These are phyloP conservation scores for Talaromyces islandicus DNA, from an alignment of 2,329 filamentous ascomycete species.

Conservation along the genomic window DNA sequence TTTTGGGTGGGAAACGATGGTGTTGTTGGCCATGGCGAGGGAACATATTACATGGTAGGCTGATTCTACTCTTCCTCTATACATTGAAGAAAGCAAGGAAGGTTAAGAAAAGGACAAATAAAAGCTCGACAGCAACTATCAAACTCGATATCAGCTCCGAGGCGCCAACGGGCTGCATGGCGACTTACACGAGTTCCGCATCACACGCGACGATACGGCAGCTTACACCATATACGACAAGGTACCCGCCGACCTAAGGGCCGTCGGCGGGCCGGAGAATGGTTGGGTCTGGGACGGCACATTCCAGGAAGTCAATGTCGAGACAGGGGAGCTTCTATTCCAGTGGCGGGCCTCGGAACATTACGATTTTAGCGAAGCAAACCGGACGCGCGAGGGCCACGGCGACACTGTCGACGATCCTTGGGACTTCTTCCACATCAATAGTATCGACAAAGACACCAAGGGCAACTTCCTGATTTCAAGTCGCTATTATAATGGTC, in stretches of 20 bases:
- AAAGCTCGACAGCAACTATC: constrained; percentile 3
- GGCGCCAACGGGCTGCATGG: constrained; percentile 7
- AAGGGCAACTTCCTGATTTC: constrained; percentile 51
- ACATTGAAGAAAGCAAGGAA: background rate
- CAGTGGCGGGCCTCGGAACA: constrained; percentile 45
- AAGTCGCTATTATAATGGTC: constrained; percentile 42
- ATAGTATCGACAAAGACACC: constrained; percentile 48
- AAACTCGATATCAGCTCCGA: background rate
- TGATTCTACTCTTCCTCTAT: background rate
- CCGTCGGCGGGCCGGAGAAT: constrained; percentile 26
- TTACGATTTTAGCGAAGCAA: constrained; percentile 23
- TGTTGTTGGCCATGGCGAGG: constrained; percentile 2
- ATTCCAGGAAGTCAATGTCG: constrained; percentile 44
- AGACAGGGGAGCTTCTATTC: constrained; percentile 39
- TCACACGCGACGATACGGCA: constrained; percentile 38
- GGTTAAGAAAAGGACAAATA: background rate
- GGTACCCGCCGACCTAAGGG: constrained; percentile 31
- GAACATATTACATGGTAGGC: constrained; percentile 5
- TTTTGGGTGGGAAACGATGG: constrained; percentile 4
- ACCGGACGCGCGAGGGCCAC: constrained; percentile 14
- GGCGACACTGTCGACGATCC: constrained; percentile 18
- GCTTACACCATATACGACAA: constrained; percentile 38
- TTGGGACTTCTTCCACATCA: constrained; percentile 54
- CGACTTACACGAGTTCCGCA: constrained; percentile 42
- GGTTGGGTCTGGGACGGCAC: constrained; percentile 37